Percentiles rank a stretch among this genome's conserved stretches.
Conservation (phyloP, 2,329 filamentous ascomycete species). For the Talaromyces marneffei region DNA sequence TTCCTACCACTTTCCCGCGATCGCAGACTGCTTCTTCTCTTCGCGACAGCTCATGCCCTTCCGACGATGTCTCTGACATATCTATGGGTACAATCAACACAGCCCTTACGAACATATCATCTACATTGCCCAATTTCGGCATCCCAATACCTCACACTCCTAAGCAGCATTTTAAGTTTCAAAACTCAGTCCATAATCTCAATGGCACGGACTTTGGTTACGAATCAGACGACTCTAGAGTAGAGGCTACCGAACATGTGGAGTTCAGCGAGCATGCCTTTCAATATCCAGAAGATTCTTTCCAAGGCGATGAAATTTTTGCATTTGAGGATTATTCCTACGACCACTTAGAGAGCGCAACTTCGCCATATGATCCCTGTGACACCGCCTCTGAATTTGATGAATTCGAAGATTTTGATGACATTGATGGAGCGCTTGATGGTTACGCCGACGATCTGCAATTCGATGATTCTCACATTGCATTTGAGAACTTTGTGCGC, state of each 20-base stretch:
- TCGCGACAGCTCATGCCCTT: constrained; percentile 37
- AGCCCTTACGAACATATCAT: constrained; percentile 20
- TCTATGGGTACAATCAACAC: constrained; percentile 25
- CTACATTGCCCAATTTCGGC: constrained; percentile 19
- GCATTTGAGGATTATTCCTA: constrained; percentile 11
- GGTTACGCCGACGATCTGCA: constrained; percentile 26
- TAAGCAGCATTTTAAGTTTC: constrained; percentile 19
- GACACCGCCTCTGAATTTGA: constrained; percentile 8
- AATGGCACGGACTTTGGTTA: constrained; percentile 34
- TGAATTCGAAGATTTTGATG: constrained; percentile 21
- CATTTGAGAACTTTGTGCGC: constrained; percentile 31
- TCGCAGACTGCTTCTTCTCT: constrained; percentile 28
- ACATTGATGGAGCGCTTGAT: constrained; percentile 22
- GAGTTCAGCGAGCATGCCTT: constrained; percentile 11
- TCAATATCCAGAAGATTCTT: constrained; percentile 11
- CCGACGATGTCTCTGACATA: constrained; percentile 32
- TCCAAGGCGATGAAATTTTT: constrained; percentile 13
- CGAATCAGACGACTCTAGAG: constrained; percentile 30
- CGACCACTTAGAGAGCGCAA: constrained; percentile 13
- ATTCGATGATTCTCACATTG: constrained; percentile 34
- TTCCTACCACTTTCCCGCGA: constrained; percentile 32
- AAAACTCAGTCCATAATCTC: constrained; percentile 3
- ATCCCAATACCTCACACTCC: constrained; percentile 22
- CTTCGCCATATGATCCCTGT: constrained; percentile 7
- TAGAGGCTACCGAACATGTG: constrained; percentile 19